These are phyloP conservation scores for Herpetomonas samuelpessoai DNA, from an alignment of 208 protist genomes.

Conservation along the genomic window DNA sequence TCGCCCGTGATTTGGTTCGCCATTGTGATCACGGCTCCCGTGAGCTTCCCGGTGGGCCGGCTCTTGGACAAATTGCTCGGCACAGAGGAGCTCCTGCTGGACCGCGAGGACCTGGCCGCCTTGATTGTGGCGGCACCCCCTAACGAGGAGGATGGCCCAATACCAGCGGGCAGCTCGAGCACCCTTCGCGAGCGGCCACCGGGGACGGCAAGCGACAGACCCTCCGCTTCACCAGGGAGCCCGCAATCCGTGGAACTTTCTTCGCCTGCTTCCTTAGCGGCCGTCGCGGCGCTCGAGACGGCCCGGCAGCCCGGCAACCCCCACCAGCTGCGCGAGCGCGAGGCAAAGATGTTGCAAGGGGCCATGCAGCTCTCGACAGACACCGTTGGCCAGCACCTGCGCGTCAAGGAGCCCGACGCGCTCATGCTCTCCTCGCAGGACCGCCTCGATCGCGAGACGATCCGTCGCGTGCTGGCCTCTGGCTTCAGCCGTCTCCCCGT, in stretches of 20 bases:
- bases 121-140: slow-evolving; percentile 50
- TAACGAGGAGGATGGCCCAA: slow-evolving; percentile 6
- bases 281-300: background rate
- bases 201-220: background rate
- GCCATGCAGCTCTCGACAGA: slow-evolving; percentile 71
- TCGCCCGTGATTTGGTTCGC: slow-evolving; percentile 58
- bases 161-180: background rate
- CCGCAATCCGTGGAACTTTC: background rate
- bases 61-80: slow-evolving; percentile 80
- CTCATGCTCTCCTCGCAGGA: slow-evolving; percentile 75
- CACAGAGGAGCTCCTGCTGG: slow-evolving; percentile 46
- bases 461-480: slow-evolving; percentile 49
- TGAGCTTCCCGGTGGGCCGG: slow-evolving; percentile 80
- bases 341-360: slow-evolving; percentile 70
- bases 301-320: slow-evolving; percentile 1
- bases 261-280: background rate
- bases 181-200: background rate
- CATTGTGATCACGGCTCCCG: slow-evolving; percentile 57
- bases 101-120: slow-evolving; percentile 66
- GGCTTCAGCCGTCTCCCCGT: slow-evolving; percentile 88
- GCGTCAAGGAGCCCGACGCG: slow-evolving; percentile 41
- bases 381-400: slow-evolving; percentile 51
- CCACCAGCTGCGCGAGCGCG: slow-evolving; percentile 43
- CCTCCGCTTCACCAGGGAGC: background rate
- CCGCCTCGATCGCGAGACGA: slow-evolving; percentile 56